Percentiles rank a stretch among this genome's conserved stretches.
These are phyloP conservation scores for Pseudogymnoascus sp. DNA, from an alignment of 2,329 filamentous ascomycete genomes.

Conservation along the genomic window DNA sequence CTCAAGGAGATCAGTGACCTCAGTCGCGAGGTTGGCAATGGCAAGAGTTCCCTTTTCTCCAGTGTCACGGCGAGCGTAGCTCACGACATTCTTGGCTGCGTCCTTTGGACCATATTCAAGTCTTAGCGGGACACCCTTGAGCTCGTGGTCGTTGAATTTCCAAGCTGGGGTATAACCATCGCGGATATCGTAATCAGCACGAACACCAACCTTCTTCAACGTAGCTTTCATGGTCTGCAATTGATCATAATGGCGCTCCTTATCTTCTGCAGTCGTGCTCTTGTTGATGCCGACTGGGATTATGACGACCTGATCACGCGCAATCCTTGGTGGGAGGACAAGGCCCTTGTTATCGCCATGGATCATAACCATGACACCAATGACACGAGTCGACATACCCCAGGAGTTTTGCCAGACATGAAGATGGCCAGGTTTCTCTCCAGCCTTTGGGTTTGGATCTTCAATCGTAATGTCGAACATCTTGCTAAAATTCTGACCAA, in stretches of 20 bases:
- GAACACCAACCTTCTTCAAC: constrained; percentile 67
- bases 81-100: constrained; percentile 75
- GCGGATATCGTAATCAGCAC: constrained; percentile 73
- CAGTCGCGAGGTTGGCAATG: constrained; percentile 64
- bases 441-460: constrained; percentile 66
- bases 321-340: constrained; percentile 83
- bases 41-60: constrained; percentile 75
- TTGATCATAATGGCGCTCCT: constrained; percentile 66
- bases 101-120: constrained; percentile 96
- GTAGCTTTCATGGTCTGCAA: constrained; percentile 63
- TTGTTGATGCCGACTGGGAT: constrained; percentile 91
- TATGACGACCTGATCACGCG: constrained; percentile 77
- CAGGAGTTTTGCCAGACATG: constrained; percentile 98
- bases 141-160: constrained; percentile 99
- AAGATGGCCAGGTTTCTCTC: constrained; percentile 70
- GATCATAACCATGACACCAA: constrained; percentile 98
- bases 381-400: constrained; percentile 94
- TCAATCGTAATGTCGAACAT: constrained; percentile 99
- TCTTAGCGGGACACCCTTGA: constrained; percentile 89
- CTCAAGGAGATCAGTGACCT: constrained; percentile 75
- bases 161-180: constrained; percentile 89
- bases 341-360: constrained; percentile 95
- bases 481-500: constrained; percentile 97
- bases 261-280: constrained; percentile 75
- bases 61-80: constrained; percentile 79